A percentile compares a stretch with the other conserved stretches of the same genome.
These are phyloP conservation scores for Aureobasidium sp. DNA, from an alignment of 2,329 filamentous ascomycete species.

Conservation along the genomic window DNA sequence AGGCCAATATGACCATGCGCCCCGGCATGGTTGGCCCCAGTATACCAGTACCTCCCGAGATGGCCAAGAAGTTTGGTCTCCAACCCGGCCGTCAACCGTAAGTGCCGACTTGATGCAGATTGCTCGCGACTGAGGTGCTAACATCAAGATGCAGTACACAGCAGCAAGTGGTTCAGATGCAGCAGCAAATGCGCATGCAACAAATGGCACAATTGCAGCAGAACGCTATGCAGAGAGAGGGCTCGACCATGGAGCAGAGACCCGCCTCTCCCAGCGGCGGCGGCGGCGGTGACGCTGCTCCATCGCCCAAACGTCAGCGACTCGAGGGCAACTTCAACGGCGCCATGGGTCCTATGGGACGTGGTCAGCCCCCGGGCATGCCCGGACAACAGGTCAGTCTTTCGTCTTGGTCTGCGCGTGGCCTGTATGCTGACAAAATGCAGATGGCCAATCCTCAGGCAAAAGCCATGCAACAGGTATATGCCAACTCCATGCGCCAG, in stretches of 20 bases:
- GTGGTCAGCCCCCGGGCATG: constrained; percentile 61
- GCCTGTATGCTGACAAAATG: neutral
- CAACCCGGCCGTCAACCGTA: constrained; percentile 71
- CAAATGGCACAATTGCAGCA: constrained; percentile 54
- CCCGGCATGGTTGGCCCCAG: constrained; percentile 53
- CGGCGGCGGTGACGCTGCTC: constrained; percentile 65
- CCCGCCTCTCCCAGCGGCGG: constrained; percentile 68
- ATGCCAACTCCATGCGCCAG: constrained; percentile 76
- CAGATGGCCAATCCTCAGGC: constrained; percentile 15
- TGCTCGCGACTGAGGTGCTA: neutral
- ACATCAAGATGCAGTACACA: constrained; percentile 21
- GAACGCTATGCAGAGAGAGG: constrained; percentile 77
- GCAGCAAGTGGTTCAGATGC: constrained; percentile 52
- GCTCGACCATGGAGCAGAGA: constrained; percentile 73
- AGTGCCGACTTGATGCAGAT: constrained; percentile 28
- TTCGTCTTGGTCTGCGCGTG: neutral
- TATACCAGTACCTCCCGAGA: constrained; percentile 54
- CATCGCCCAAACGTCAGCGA: constrained; percentile 84
- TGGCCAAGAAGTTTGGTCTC: constrained; percentile 64
- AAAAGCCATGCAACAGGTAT: constrained; percentile 32
- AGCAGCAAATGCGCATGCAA: constrained; percentile 57
- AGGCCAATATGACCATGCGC: constrained; percentile 25
- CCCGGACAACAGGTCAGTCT: constrained; percentile 53
- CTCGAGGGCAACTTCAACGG: constrained; percentile 72
- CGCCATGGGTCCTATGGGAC: constrained; percentile 62